Conservation (phyloP, 169 alveolate genomes). For the Plasmodium yoelii region DNA sequence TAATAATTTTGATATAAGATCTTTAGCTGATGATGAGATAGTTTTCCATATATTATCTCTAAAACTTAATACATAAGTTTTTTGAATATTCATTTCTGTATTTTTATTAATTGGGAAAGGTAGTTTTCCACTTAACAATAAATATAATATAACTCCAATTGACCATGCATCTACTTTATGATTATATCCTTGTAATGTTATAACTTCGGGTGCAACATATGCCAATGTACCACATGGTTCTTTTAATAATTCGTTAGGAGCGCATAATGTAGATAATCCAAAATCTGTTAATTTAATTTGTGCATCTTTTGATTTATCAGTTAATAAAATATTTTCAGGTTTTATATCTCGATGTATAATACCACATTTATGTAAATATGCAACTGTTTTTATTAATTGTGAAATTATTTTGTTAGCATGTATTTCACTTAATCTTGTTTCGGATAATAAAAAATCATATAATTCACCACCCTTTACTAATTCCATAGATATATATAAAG, state of each 20-base stretch:
- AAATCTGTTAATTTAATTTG: conserved; percentile 96
- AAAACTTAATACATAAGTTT: conserved; percentile 80
- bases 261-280: conserved; percentile 93
- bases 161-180: conserved; percentile 94
- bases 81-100: conserved; percentile 68
- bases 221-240: conserved; percentile 95
- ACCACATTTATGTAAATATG: conserved; percentile 95
- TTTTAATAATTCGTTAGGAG: conserved; percentile 89
- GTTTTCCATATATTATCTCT: conserved; percentile 88
- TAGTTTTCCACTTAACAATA: conserved; percentile 90
- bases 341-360: conserved; percentile 96
- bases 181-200: conserved; percentile 91
- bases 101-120: conserved; percentile 90
- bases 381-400: conserved; percentile 94
- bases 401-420: conserved; percentile 89
- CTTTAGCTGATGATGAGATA: conserved; percentile 88
- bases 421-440: conserved; percentile 84
- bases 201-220: conserved; percentile 94
- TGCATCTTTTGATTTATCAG: conserved; percentile 92
- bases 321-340: conserved; percentile 96
- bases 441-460: conserved; percentile 84
- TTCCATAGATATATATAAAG: conserved; percentile 92
- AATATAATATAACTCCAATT: conserved; percentile 92
- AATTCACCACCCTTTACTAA: conserved; percentile 92
- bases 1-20: conserved; percentile 79